A percentile compares a stretch with the other conserved stretches of the same genome.
Evolutionary conservation across 352 stramenopile species (phyloP).

Genomic region (Phytophthora citrophthora): DNA sequence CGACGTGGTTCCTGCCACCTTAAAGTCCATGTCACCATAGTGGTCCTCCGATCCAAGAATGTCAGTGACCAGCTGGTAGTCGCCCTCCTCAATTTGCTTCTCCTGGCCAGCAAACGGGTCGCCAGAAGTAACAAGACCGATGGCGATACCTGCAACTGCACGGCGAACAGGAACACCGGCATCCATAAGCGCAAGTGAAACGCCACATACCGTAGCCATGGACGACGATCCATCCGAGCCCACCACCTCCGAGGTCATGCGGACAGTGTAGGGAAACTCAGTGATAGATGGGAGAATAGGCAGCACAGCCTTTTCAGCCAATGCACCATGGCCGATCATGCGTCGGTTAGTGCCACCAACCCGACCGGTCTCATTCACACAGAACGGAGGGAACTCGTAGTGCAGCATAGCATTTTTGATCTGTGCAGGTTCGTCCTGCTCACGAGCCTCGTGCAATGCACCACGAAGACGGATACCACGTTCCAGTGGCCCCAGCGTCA

Average conservation of each 20-base stretch:
- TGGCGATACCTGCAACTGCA: constrained; percentile 96
- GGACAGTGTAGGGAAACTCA: constrained; percentile 97
- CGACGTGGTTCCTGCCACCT: constrained; percentile 90
- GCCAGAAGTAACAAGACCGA: constrained; percentile 88
- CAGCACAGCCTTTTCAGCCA: constrained; percentile 96
- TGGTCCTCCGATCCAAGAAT: constrained; percentile 98
- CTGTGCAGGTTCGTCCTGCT: constrained; percentile 40
- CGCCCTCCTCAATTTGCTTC: constrained; percentile 62
- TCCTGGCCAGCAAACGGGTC: constrained; percentile 57
- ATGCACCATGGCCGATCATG: constrained; percentile 97
- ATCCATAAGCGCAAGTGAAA: constrained; percentile 97
- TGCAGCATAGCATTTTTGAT: constrained; percentile 95
- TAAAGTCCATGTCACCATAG: constrained; percentile 99
- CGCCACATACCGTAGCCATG: constrained; percentile 97
- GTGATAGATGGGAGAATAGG: constrained; percentile 91
- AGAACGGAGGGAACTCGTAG: constrained; percentile 99
- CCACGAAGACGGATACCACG: constrained; percentile 75
- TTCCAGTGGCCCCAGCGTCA: constrained; percentile 87
- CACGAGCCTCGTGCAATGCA: constrained; percentile 52
- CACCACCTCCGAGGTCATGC: constrained; percentile 97
- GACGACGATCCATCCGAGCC: constrained; percentile 94
- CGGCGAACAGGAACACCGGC: constrained; percentile 95
- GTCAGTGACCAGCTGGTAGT: constrained; percentile 95
- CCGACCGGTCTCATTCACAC: constrained; percentile 95
- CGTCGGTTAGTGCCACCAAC: constrained; percentile 87